Evolutionary conservation across 768 basidiomycete species (phyloP), one percentile per base, ranked within the genome.

Genomic region (Mrakia blollopis): DNA sequence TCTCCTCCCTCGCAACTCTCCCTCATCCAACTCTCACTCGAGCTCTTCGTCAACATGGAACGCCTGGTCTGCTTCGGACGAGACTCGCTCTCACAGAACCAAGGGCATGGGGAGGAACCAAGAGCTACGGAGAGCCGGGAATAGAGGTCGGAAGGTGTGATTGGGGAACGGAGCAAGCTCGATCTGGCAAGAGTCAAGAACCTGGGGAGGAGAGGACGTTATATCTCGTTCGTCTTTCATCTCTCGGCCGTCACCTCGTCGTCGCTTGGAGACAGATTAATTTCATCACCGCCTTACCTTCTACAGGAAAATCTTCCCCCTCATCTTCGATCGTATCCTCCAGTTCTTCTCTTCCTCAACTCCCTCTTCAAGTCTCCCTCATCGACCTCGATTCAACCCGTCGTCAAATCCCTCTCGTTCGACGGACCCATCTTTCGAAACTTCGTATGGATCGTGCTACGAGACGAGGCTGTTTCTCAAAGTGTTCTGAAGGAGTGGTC

Each of bases 21-120:
- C 35, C 65, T 37, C 65, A 68, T n/a, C 65, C 65, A 9, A 68
- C 65, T 16, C 35, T 68, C 65, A 68, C 65, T 37, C 65, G 65
- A 44, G 65, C 65, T 21, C 65, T 68, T n/a, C 65, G 65, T 13
- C 37, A 68, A 39, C 65, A 44, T 3, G 65, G 65, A 11, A 68
- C 65, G 6, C 65, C 65, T 13, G 65, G 39, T 39, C 65, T 68
- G 1, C 65, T 68, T 39, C 65, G 25, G 21, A 68, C 65, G 21
- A 35, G 65, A 23, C 65, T 68, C 37, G 65, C 65, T 25, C 14
- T 68, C 39, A 68, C 65, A 18, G 65, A 68, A 16, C 65, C 65
- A 16, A 68, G 37, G 25, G 65, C 65, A 25, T 68, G 65, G 65
- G 65, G 65, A 41, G 65, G 65, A 13, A 44, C 35, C 37, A 68